Conservation (phyloP, 768 basidiomycete genomes). For the Collybia mongolica region DNA sequence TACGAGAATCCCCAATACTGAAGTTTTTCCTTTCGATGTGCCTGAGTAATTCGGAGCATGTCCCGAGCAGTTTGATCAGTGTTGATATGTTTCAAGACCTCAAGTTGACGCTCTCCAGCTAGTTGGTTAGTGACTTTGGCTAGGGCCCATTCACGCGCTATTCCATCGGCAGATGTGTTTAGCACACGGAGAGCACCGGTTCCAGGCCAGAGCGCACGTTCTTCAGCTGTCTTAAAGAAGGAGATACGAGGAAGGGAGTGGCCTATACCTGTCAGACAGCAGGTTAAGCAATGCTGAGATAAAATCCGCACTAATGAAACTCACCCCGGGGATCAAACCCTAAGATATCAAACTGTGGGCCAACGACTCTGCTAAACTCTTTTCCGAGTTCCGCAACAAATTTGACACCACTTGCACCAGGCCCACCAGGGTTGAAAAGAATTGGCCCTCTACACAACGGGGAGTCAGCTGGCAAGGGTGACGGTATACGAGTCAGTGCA, state of each 20-base stretch:
- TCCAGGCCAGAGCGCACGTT: constrained; percentile 27
- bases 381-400: constrained; percentile 19
- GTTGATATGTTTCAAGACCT: constrained; percentile 26
- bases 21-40: constrained; percentile 30
- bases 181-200: constrained; percentile 8
- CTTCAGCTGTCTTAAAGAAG: constrained; percentile 32
- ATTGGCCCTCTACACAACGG: constrained; percentile 41
- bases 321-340: constrained; percentile 47
- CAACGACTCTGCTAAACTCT: constrained; percentile 28
- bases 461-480: constrained; percentile 22
- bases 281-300: no score
- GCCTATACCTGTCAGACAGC: constrained; percentile 25
- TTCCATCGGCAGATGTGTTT: constrained; percentile 21
- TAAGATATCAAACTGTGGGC: constrained; percentile 43
- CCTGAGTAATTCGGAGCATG: constrained; percentile 33
- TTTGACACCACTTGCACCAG: constrained; percentile 42
- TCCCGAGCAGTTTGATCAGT: constrained; percentile 38
- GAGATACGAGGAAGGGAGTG: constrained; percentile 31
- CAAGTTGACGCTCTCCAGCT: constrained; percentile 27
- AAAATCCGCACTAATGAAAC: no score
- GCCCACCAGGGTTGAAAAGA: constrained; percentile 47
- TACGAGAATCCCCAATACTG: constrained; percentile 31
- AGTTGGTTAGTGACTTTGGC: constrained; percentile 27
- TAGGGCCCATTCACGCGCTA: constrained; percentile 30
- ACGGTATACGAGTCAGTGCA: constrained; percentile 40